Evolutionary conservation across 768 basidiomycete genomes (phyloP), one percentile per base, ranked within the genome.

Genomic region (Tricholoma flavovirens): DNA sequence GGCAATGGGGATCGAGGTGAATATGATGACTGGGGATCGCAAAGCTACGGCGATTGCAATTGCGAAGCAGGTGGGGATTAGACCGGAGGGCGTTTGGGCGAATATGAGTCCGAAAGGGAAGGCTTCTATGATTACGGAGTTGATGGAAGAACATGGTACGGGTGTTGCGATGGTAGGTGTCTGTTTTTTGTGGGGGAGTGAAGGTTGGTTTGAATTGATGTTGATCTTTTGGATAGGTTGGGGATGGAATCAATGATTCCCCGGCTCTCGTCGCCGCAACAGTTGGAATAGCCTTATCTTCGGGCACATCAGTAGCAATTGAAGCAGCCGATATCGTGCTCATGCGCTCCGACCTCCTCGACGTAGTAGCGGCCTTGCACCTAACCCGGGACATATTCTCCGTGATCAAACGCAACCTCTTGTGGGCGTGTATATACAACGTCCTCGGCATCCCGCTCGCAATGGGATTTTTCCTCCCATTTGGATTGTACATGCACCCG

Each of bases 211-310:
- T n/a, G n/a, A n/a, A n/a, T n/a, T 54, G 17, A 56, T 43, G 19
- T 19, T 15, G 11, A 32, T 15, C 10, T 10, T 56, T 51, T 24
- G 59, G 5, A 19, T 59, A 95, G 93, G 93, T 99, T 38, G 97
- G 97, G 21, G 97, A 99, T 70, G 97, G 97, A 32, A 97, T 98
- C 75, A 98, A 99, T 69, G 97, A 99, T 68, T 98, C 96, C 2
- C 96, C 95, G 1, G 97, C 96, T 11, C 85, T 99, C 2, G 95
- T 94, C 14, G 94, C 93, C 4, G 92, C 96, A 0, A 92, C 93
- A 1, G 91, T 99, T 21, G 97, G 97, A 40, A 95, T 99, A 57
- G 97, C 97, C 1, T 83, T 99, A 5, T 95, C 92, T 10, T 90
- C 93, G 3, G 97, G 97, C 30, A 95, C 97, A 15, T 96, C 93